Percentiles rank a stretch among this genome's conserved stretches.
Evolutionary conservation across 1,139 yeast species (phyloP).

Genomic region (Yamadazyma jaroonii): DNA sequence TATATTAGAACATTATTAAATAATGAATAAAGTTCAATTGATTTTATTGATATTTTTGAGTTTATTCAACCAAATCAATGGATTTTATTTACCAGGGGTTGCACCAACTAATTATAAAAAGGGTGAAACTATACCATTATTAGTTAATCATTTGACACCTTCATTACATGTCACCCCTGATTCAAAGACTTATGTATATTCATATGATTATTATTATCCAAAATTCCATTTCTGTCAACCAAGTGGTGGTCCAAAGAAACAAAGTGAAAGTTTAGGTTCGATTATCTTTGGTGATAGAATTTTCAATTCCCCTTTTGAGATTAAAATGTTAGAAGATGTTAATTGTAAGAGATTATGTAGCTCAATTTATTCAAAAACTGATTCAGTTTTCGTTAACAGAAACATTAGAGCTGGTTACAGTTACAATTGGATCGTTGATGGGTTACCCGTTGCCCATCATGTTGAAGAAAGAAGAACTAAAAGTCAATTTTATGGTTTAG

Average conservation of each 20-base stretch:
- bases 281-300: constrained; percentile 94
- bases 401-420: constrained; percentile 79
- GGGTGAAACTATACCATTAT: constrained; percentile 70
- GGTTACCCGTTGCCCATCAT: constrained; percentile 82
- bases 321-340: constrained; percentile 72
- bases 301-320: constrained; percentile 83
- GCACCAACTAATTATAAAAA: constrained; percentile 85
- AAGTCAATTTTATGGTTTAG: constrained; percentile 67
- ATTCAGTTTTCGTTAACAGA: constrained; percentile 71
- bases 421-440: constrained; percentile 93
- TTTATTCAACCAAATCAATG: constrained; percentile 22
- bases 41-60: not conserved
- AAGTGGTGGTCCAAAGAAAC: constrained; percentile 62
- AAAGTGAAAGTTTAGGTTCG: constrained; percentile 89
- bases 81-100: constrained; percentile 90
- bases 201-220: constrained; percentile 83
- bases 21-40: constrained; percentile 1
- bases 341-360: constrained; percentile 67
- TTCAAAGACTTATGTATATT: constrained; percentile 58
- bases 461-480: constrained; percentile 57
- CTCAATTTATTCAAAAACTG: constrained; percentile 56
- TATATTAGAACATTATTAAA: no score
- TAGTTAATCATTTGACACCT: constrained; percentile 90
- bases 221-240: constrained; percentile 86
- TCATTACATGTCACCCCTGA: constrained; percentile 46